These are phyloP conservation scores for Anthostomella pinea DNA, from an alignment of 2,329 filamentous ascomycete genomes.

Conservation along the genomic window DNA sequence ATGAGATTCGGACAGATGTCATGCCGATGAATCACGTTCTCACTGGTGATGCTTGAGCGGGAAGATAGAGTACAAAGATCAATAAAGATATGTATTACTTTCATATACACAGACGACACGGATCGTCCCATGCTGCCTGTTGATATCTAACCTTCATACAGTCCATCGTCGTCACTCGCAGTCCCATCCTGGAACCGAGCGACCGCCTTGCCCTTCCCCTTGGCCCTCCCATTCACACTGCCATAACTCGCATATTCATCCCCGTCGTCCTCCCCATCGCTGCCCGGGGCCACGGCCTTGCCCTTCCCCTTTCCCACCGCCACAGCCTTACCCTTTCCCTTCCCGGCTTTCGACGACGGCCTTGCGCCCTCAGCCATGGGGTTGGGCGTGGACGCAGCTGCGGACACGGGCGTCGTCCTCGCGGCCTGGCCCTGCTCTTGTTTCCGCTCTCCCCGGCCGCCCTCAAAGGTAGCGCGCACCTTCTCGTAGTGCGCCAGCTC, in stretches of 20 bases:
- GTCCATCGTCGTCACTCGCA: conserved; percentile 55
- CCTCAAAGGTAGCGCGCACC: conserved; percentile 81
- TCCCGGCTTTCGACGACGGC: conserved; percentile 10
- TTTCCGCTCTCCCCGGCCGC: conserved; percentile 45
- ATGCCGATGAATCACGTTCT: no score
- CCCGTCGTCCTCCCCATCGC: conserved; percentile 31
- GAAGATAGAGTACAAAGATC: no score
- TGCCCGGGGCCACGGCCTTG: conserved; percentile 32
- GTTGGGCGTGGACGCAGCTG: conserved; percentile 9
- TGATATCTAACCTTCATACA: conserved; percentile 42
- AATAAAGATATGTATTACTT: background rate
- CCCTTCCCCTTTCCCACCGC: conserved; percentile 36
- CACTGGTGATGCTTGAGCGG: no score
- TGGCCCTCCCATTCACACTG: conserved; percentile 32
- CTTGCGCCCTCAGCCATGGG: no score
- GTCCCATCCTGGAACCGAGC: conserved; percentile 51
- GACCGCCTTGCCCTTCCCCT: conserved; percentile 56
- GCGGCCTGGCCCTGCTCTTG: conserved; percentile 29
- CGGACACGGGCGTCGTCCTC: conserved; percentile 11
- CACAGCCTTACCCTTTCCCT: conserved; percentile 36
- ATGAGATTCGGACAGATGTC: no score
- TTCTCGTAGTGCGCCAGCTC: conserved; percentile 88
- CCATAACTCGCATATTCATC: conserved; percentile 24
- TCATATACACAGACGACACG: no score
- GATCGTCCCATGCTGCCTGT: background rate